Percentiles rank a stretch among this genome's conserved stretches.
Conservation (phyloP, 2,329 filamentous ascomycete genomes). For the Diaporthe australafricana region DNA sequence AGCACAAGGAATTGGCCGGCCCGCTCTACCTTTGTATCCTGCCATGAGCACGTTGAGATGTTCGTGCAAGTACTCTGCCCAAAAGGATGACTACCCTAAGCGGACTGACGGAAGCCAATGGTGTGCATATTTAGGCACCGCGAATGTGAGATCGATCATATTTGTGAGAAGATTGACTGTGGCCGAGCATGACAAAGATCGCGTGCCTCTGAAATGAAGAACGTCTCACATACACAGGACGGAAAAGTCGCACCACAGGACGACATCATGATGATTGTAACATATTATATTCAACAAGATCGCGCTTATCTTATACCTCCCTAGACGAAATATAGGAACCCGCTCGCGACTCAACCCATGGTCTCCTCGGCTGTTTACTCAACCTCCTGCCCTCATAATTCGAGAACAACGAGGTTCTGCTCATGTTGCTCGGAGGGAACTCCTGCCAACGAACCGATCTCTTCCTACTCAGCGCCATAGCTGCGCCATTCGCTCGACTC, state of each 20-base stretch:
- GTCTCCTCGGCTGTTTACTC: constrained; percentile 34
- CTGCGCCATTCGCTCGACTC: constrained; percentile 10
- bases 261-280: background rate
- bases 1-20: too few relatives aligned
- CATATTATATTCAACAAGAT: background rate
- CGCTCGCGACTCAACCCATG: constrained; percentile 36
- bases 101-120: too few relatives aligned
- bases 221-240: too few relatives aligned
- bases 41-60: too few relatives aligned
- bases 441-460: constrained; percentile 36
- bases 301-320: constrained; percentile 5
- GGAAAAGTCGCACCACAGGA: background rate
- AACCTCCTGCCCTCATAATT: constrained; percentile 36
- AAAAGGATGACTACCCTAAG: too few relatives aligned
- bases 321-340: constrained; percentile 32
- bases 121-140: too few relatives aligned
- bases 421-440: constrained; percentile 37
- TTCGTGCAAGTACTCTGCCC: too few relatives aligned
- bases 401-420: constrained; percentile 21
- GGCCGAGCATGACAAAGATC: too few relatives aligned
- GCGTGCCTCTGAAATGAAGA: too few relatives aligned
- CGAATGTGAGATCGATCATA: too few relatives aligned
- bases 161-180: too few relatives aligned
- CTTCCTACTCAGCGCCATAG: constrained; percentile 31
- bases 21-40: too few relatives aligned